Conservation (phyloP, 345 rosid species). For the Brassica incana region DNA sequence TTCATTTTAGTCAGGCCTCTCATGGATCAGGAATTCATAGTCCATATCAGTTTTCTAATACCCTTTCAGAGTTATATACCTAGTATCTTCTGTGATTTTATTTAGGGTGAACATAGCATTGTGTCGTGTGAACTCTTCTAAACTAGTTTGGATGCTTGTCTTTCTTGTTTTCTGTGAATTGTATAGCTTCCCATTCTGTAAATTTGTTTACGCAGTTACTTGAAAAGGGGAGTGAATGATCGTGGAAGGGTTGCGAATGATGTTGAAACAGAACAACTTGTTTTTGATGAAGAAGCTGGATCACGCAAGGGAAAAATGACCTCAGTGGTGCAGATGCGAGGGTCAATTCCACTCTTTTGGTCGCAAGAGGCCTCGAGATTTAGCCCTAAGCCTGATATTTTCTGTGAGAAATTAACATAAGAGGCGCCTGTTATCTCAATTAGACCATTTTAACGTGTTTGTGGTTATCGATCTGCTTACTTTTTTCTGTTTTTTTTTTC, state of each 20-base stretch:
- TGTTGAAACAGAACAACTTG: slow-evolving; percentile 97
- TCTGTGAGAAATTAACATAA: slow-evolving; percentile 54
- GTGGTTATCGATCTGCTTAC: slow-evolving; percentile 3
- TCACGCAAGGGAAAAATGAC: slow-evolving; percentile 96
- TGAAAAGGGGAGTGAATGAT: slow-evolving; percentile 98
- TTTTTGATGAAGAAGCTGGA: slow-evolving; percentile 95
- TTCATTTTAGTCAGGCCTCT: slow-evolving; percentile 7
- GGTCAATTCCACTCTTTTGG: slow-evolving; percentile 99
- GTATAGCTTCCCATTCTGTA: slow-evolving; percentile 9
- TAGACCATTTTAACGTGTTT: slow-evolving; percentile 12
- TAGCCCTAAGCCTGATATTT: slow-evolving; percentile 98
- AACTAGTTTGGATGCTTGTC: slow-evolving; percentile 16
- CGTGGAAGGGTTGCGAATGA: slow-evolving; percentile 99
- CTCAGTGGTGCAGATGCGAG: slow-evolving; percentile 97
- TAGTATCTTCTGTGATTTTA: not conserved
- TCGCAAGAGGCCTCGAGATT: slow-evolving; percentile 97
- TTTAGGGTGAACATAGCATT: not conserved
- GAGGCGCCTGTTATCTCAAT: slow-evolving; percentile 12
- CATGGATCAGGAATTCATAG: slow-evolving; percentile 18
- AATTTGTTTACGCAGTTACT: slow-evolving; percentile 54
- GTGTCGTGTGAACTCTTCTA: slow-evolving; percentile 8
- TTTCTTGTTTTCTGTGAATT: not conserved
- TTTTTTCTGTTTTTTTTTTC: slow-evolving; percentile 14
- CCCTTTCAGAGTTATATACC: not conserved
- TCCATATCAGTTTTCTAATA: not conserved